Conservation (phyloP, 192 early-diverging fungal genomes). For the Linnemannia hyalina region DNA sequence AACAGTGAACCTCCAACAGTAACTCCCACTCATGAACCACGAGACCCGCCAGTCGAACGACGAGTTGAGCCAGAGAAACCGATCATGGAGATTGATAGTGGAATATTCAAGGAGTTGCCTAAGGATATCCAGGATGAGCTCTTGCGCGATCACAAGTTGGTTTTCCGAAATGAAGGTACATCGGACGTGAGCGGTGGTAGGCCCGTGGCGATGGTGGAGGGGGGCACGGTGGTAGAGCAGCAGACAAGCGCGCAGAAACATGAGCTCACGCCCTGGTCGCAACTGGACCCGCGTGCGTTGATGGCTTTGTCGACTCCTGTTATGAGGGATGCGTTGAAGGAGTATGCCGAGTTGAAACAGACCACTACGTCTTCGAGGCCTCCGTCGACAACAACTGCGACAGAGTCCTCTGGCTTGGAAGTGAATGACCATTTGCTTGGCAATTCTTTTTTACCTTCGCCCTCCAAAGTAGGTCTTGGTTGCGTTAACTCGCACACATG, state of each 20-base stretch:
- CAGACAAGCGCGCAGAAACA: neutral
- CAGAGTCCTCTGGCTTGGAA: neutral
- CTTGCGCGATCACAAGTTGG: constrained; percentile 21
- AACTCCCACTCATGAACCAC: neutral
- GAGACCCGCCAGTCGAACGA: neutral
- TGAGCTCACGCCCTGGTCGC: constrained; percentile 60
- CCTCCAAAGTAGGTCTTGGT: constrained; percentile 22
- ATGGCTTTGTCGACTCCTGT: constrained; percentile 50
- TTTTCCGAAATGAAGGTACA: constrained; percentile 14
- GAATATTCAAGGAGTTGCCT: constrained; percentile 54
- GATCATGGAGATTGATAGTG: constrained; percentile 40
- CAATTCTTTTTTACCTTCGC: constrained; percentile 3
- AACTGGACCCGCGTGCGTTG: constrained; percentile 58
- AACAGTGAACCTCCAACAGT: neutral
- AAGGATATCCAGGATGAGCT: constrained; percentile 56
- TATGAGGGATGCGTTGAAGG: constrained; percentile 21
- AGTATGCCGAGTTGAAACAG: constrained; percentile 18
- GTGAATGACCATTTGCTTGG: neutral
- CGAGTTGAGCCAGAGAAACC: neutral
- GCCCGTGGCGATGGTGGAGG: neutral
- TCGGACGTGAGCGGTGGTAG: neutral
- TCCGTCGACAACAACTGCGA: neutral
- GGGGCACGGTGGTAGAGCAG: neutral
- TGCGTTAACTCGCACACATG: neutral
- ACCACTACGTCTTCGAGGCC: neutral